Conservation (phyloP, 805 yeast genomes). For the Lipomyces starkeyi region DNA sequence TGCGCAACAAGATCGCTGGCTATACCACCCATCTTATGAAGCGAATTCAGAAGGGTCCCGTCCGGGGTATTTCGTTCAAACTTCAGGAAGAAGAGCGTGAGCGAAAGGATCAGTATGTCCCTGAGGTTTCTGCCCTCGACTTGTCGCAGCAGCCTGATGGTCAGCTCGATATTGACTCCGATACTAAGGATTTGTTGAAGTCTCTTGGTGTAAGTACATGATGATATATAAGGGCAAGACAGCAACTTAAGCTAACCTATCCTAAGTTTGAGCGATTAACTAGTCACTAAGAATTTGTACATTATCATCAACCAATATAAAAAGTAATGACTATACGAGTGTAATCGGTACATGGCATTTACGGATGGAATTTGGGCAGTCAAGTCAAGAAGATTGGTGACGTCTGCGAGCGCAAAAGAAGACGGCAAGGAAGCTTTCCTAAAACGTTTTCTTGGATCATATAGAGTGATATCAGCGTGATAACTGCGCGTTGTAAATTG, state of each 20-base stretch:
- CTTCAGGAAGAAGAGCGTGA: slow-evolving; percentile 99
- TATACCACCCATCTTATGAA: slow-evolving; percentile 99
- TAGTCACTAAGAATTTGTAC: slow-evolving; percentile 60
- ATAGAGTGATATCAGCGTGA: not conserved
- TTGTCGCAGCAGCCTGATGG: slow-evolving; percentile 88
- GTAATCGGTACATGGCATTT: not conserved
- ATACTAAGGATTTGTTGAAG: slow-evolving; percentile 94
- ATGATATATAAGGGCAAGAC: not conserved
- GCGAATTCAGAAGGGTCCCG: slow-evolving; percentile 99
- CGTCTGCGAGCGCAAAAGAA: not conserved
- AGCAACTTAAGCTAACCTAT: slow-evolving; percentile 37
- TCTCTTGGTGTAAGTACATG: slow-evolving; percentile 86
- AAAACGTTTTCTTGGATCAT: not conserved
- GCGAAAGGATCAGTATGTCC: slow-evolving; percentile 99
- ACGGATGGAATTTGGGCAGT: not conserved
- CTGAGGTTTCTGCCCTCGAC: slow-evolving; percentile 99
- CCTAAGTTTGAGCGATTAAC: slow-evolving; percentile 63
- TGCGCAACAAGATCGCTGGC: slow-evolving; percentile 99
- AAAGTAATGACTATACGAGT: slow-evolving; percentile 13
- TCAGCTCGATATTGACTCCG: slow-evolving; percentile 95
- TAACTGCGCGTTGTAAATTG: not conserved
- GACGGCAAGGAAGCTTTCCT: not conserved
- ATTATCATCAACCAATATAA: slow-evolving; percentile 27
- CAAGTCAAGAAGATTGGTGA: not conserved
- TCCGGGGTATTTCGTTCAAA: slow-evolving; percentile 99